These are phyloP conservation scores for Cladosporium austrohemisphaericum DNA, from an alignment of 2,329 filamentous ascomycete genomes.

Conservation along the genomic window DNA sequence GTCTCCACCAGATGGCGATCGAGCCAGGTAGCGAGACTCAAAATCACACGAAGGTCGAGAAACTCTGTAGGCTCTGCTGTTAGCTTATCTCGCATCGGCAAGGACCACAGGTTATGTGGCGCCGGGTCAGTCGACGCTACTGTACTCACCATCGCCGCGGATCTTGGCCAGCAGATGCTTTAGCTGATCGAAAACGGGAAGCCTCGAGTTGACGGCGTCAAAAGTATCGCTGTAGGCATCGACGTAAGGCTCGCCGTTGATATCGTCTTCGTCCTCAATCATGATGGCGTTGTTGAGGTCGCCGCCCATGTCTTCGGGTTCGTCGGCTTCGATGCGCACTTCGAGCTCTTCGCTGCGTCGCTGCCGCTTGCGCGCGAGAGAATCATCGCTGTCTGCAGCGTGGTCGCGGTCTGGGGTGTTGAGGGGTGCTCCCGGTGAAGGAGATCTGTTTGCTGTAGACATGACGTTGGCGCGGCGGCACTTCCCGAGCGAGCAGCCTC, in stretches of 20 bases:
- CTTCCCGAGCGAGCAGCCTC: conserved; percentile 6
- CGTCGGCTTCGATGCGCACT: conserved; percentile 28
- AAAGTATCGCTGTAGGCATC: conserved; percentile 21
- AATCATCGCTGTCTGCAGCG: conserved; percentile 43
- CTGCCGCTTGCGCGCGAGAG: conserved; percentile 45
- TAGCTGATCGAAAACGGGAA: not conserved
- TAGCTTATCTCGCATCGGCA: too few relatives aligned
- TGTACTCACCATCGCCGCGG: not conserved
- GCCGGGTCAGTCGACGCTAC: too few relatives aligned
- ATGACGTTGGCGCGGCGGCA: conserved; percentile 18
- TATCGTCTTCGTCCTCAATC: conserved; percentile 35
- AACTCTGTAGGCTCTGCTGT: conserved; percentile 1
- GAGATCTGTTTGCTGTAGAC: conserved; percentile 22
- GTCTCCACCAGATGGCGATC: conserved; percentile 20
- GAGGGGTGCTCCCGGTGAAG: conserved; percentile 21
- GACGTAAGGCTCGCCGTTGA: too few relatives aligned
- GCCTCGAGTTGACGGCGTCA: not conserved
- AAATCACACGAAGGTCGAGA: conserved; percentile 5
- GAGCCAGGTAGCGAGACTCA: conserved; percentile 19
- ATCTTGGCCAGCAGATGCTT: conserved; percentile 15
- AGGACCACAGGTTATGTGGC: too few relatives aligned
- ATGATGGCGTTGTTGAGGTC: conserved; percentile 37
- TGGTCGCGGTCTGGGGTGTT: conserved; percentile 39
- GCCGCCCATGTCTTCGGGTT: conserved; percentile 39
- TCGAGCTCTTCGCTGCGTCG: conserved; percentile 37